Percentiles rank a stretch among this genome's conserved stretches.
Evolutionary conservation across 208 protist species (phyloP).

Genomic region (Leptomonas pyrrhocoris): DNA sequence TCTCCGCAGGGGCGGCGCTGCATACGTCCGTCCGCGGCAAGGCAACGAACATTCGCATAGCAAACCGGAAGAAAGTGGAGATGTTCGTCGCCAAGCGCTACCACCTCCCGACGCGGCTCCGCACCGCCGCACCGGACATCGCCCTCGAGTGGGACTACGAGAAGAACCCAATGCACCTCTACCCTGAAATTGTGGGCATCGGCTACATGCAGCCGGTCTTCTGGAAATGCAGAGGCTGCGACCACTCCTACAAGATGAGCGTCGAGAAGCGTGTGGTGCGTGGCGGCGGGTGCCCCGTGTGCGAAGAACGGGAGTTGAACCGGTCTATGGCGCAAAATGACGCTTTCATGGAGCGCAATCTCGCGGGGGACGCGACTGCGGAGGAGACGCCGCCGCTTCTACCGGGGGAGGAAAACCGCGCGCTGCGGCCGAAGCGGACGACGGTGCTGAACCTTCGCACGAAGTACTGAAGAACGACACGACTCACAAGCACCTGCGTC

Average conservation of each 20-base stretch:
- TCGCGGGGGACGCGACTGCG: neutral
- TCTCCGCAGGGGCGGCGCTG: neutral
- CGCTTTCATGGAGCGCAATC: neutral
- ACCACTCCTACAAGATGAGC: constrained; percentile 70
- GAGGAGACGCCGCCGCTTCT: constrained; percentile 17
- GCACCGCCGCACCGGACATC: constrained; percentile 84
- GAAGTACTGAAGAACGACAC: constrained; percentile 56
- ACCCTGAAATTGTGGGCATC: constrained; percentile 86
- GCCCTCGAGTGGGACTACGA: constrained; percentile 90
- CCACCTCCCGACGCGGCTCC: constrained; percentile 82
- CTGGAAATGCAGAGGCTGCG: constrained; percentile 77
- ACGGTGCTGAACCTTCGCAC: constrained; percentile 83
- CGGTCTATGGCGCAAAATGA: constrained; percentile 5
- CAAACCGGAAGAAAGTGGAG: constrained; percentile 84
- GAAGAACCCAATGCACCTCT: constrained; percentile 80
- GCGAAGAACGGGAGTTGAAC: constrained; percentile 26
- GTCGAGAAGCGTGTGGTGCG: constrained; percentile 91
- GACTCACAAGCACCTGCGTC: neutral
- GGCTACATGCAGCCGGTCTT: constrained; percentile 77
- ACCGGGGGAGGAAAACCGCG: constrained; percentile 61
- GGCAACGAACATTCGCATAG: constrained; percentile 61
- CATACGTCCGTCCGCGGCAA: constrained; percentile 26
- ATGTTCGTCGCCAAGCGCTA: constrained; percentile 87
- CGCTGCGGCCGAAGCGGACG: constrained; percentile 75
- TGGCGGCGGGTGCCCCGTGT: constrained; percentile 72